Percentiles rank a stretch among this genome's conserved stretches.
Conservation (phyloP, 2,329 filamentous ascomycete genomes). For the Aquanectria penicillioides region DNA sequence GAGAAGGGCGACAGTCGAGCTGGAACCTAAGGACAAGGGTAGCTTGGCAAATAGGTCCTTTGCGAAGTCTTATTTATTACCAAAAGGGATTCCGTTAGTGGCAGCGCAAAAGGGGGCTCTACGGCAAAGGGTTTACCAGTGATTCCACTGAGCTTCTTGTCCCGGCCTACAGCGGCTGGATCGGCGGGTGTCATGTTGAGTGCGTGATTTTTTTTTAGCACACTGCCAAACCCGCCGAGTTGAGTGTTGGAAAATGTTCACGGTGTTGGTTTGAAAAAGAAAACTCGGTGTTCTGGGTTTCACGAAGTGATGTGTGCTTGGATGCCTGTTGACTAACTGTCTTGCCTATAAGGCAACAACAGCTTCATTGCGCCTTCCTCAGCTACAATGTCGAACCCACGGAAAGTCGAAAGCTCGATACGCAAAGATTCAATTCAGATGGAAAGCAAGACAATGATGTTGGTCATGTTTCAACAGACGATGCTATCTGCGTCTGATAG, state of each 20-base stretch:
- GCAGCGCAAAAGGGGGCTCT: background rate
- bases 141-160: conserved; percentile 37
- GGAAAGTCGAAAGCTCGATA: background rate
- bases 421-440: background rate
- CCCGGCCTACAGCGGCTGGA: conserved; percentile 13
- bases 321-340: too few relatives aligned
- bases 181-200: conserved; percentile 35
- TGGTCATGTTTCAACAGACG: conserved; percentile 14
- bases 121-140: conserved; percentile 28
- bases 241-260: background rate
- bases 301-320: background rate
- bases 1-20: conserved; percentile 52
- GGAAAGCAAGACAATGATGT: background rate
- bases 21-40: conserved; percentile 41
- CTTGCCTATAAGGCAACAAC: conserved; percentile 21
- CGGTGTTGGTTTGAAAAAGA: background rate
- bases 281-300: too few relatives aligned
- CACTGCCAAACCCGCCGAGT: too few relatives aligned
- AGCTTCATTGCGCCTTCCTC: conserved; percentile 15
- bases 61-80: conserved; percentile 43
- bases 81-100: background rate
- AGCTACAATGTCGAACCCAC: background rate
- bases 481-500: conserved; percentile 29
- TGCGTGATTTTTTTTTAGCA: too few relatives aligned
- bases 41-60: conserved; percentile 40